Evolutionary conservation across 441 rosid species (phyloP), one percentile per base, ranked within the genome.

Genomic region (Francoa sonchifolia): DNA sequence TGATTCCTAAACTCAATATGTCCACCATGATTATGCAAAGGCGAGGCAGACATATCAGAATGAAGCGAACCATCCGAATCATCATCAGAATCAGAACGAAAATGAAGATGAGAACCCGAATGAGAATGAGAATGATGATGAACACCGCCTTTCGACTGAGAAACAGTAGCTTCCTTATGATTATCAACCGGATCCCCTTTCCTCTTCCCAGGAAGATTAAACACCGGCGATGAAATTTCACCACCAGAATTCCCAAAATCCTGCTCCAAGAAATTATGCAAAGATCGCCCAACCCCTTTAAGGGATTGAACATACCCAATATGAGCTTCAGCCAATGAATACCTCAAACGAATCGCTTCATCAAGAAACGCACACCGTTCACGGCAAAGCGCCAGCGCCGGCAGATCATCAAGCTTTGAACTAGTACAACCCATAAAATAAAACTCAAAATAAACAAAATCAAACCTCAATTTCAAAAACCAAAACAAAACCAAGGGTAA

Each of bases 351-450:
- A 33, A 86, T 73, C 5, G 96, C 99, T 2, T 74, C 74, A 33
- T 77, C 87, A 3, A 90, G 65, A 51, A 48, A 76, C 29, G 8
- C 4, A 47, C 95, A 86, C 2, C 96, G 77, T 4, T 90, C 72
- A 5, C 83, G 76, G 71, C 99, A 90, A 2, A 90, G 74, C 16
- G 73, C 74, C 38, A 90, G 96, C 42, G 95, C 99, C 34, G 94
- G 95, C 3, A 80, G 85, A 68, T 90, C 95, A 55, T 90, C 95
- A 19, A 76, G 68, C 73, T 82, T 90, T 0, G 98, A 90, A 50
- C 62, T 61, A 14, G 88, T 43, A 47, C 99, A 90, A 33, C 99
- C 99, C 96, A 80, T 77, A 13, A 10, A 6, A 1, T 39, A 17
- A 8, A 14, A 40, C 4, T 3, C 2, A 43, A 2, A 33, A 39